Percentiles rank a stretch among this genome's conserved stretches.
Conservation (phyloP, 345 rosid genomes). For the Garcia nutans region DNA sequence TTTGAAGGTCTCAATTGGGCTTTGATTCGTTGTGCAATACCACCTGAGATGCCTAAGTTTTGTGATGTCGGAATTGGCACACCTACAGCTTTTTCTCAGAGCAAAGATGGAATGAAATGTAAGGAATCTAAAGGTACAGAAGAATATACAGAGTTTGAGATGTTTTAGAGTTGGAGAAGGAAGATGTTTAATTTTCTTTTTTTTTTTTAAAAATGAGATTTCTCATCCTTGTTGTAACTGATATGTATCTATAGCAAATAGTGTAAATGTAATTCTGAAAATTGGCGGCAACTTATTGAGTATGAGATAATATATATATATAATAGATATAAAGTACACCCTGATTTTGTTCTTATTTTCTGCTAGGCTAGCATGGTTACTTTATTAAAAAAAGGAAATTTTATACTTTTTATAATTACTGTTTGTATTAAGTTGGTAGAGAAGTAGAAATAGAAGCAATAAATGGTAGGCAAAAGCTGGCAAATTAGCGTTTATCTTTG, state of each 20-base stretch:
- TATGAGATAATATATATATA: slow-evolving; percentile 1
- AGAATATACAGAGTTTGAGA: slow-evolving; percentile 51
- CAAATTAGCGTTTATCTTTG: too few relatives aligned
- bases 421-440: too few relatives aligned
- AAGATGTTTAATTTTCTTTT: slow-evolving; percentile 19
- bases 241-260: slow-evolving; percentile 13
- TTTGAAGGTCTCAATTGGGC: slow-evolving; percentile 86
- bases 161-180: slow-evolving; percentile 44
- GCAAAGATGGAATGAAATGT: slow-evolving; percentile 28
- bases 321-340: too few relatives aligned
- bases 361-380: too few relatives aligned
- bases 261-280: slow-evolving; percentile 34
- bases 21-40: slow-evolving; percentile 60
- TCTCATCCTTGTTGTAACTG: slow-evolving; percentile 15
- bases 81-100: slow-evolving; percentile 22
- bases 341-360: too few relatives aligned
- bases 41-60: slow-evolving; percentile 59
- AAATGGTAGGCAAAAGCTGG: too few relatives aligned
- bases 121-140: slow-evolving; percentile 36
- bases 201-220: slow-evolving; percentile 8
- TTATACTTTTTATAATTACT: too few relatives aligned
- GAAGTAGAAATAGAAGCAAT: too few relatives aligned
- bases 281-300: slow-evolving; percentile 13
- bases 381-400: too few relatives aligned
- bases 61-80: slow-evolving; percentile 26